Conservation (phyloP, 352 stramenopile genomes). For the Blastocystis sp. region DNA sequence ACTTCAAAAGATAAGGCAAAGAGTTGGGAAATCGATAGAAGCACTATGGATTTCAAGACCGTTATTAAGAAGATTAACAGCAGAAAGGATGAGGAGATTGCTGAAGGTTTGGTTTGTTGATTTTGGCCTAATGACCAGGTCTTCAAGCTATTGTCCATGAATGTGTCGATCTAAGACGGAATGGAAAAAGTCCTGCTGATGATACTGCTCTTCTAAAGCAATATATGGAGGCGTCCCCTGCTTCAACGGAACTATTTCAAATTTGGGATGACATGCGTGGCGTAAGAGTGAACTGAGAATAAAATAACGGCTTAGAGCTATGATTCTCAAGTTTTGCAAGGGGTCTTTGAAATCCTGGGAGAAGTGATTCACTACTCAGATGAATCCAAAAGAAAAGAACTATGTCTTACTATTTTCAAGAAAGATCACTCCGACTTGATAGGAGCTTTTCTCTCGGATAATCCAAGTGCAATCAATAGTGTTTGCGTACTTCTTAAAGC, state of each 20-base stretch:
- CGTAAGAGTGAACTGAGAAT: background rate
- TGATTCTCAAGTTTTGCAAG: background rate
- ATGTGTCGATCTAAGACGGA: background rate
- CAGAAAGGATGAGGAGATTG: constrained; percentile 7
- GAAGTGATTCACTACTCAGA: constrained; percentile 41
- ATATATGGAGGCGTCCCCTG: constrained; percentile 55
- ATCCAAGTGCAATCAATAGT: constrained; percentile 37
- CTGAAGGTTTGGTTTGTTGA: background rate
- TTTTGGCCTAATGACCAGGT: constrained; percentile 16
- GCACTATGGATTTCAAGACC: constrained; percentile 59
- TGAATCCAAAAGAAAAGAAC: constrained; percentile 47
- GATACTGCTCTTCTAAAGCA: constrained; percentile 28
- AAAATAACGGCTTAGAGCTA: constrained; percentile 42
- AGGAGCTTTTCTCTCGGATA: constrained; percentile 14
- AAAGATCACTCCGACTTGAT: constrained; percentile 50
- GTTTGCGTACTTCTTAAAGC: background rate
- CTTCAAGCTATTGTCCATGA: constrained; percentile 29
- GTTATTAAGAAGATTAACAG: constrained; percentile 59
- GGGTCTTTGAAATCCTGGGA: constrained; percentile 26
- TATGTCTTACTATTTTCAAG: constrained; percentile 61
- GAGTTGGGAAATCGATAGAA: background rate
- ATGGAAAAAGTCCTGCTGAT: background rate
- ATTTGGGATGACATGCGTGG: constrained; percentile 49
- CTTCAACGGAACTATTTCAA: constrained; percentile 42
- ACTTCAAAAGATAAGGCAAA: background rate